Base-by-base conservation (phyloP, 176 grass and related monocot species). In the Cenchrus fungigraminus region DNA sequence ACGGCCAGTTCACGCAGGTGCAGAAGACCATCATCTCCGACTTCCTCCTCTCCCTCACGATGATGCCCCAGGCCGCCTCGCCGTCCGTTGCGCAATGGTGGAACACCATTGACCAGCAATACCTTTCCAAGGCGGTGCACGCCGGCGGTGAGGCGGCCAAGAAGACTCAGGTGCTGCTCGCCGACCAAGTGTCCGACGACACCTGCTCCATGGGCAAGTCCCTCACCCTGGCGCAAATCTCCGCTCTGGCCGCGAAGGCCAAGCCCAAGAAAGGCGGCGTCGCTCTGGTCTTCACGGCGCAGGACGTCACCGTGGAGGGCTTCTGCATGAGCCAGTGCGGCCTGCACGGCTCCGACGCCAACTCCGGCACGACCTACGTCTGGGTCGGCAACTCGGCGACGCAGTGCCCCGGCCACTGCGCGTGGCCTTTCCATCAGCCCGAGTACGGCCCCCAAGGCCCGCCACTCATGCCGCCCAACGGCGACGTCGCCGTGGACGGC, bases 361-460 rank as follows among this genome's bases (percentile, higher is more conserved):
- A 43, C 37, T 57, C 94, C 70, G 78, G 82, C 63, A 88, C 91
- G 16, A 5, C 89, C 12, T 88, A 79, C 79, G 65, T 84, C 45
- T 96, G 88, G 88, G 89, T 93, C 45, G 93, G 91, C 70, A 92
- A 95, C 86, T 46, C 93, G 16, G 85, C 56, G 8, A 70, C 61
- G 31, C 97, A 98, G 71, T 95, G 91, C 83, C 93, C 93, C 1
- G 93, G 93, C 53, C 42, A 94, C 69, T 94, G 93, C 32, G 93
- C 97, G 17, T 92, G 97, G 90, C 93, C 93, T 14, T 92, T 96
- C 88, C 93, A 98, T 70, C 97, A 92, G 78, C 97, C 93, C 0
- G 2, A 22, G 9, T 92, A 96, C 67, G 91, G 93, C 0, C 93
- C 97, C 0, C 95, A 94, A 83, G 60, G 19, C 37, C 51, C 93